These are phyloP conservation scores for Solanum dulcamara DNA, from an alignment of 257 asterid species.

Conservation along the genomic window DNA sequence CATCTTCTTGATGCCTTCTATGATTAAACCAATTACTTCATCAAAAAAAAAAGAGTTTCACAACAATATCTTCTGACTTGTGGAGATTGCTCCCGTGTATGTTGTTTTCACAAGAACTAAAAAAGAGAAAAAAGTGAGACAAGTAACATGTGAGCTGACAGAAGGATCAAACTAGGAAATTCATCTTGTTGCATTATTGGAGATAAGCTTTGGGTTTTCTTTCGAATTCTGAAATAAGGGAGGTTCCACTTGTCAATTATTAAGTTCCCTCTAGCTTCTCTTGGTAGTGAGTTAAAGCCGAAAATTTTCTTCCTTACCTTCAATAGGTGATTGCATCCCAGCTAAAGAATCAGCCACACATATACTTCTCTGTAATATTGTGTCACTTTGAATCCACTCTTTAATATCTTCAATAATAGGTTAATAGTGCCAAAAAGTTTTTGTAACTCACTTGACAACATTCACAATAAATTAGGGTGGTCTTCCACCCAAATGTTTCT, in stretches of 20 bases:
- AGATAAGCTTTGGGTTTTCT: neutral
- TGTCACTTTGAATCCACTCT: neutral
- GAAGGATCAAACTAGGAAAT: neutral
- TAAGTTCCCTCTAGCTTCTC: neutral
- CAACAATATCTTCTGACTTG: neutral
- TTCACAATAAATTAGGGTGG: neutral
- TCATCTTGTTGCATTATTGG: neutral
- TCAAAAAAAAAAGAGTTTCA: too few species aligned
- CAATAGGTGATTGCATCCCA: neutral
- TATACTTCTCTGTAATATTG: neutral
- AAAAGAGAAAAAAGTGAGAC: neutral
- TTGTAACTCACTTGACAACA: neutral
- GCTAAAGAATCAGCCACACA: neutral
- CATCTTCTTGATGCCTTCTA: too few species aligned
- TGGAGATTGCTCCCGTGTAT: neutral
- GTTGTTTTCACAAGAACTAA: too few species aligned
- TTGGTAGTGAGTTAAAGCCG: neutral
- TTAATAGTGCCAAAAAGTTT: neutral
- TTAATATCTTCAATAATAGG: neutral
- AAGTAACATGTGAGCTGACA: neutral
- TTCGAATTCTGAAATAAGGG: neutral
- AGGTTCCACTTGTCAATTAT: neutral
- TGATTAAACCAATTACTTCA: too few species aligned
- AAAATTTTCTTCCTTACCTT: neutral
- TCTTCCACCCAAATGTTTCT: neutral